A percentile compares a stretch with the other conserved stretches of the same genome.
Conservation (phyloP, 1,284 basidiomycete species). For the Wolfiporia cocos region DNA sequence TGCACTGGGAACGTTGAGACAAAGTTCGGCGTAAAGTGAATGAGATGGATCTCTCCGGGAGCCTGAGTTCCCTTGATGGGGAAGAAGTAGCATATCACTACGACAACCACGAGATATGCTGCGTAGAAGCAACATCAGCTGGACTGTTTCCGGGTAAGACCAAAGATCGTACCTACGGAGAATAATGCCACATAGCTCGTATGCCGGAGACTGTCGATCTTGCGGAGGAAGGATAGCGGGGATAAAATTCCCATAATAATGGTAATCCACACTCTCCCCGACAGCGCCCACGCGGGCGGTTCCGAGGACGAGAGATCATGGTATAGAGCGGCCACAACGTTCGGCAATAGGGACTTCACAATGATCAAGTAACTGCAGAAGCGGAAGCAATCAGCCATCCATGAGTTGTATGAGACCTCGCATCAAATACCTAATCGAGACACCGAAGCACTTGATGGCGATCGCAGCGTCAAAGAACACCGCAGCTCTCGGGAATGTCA, state of each 20-base stretch:
- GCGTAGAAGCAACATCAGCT: constrained; percentile 7
- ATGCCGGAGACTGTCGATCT: constrained; percentile 77
- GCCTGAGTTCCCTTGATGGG: constrained; percentile 55
- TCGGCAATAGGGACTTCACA: constrained; percentile 92
- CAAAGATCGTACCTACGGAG: constrained; percentile 61
- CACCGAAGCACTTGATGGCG: constrained; percentile 95
- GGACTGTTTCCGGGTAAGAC: not conserved
- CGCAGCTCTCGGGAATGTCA: constrained; percentile 83
- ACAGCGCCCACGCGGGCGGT: constrained; percentile 70
- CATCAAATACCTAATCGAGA: constrained; percentile 73
- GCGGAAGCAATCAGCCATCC: not conserved
- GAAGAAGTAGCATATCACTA: constrained; percentile 68
- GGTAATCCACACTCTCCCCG: constrained; percentile 80
- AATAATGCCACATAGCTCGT: constrained; percentile 86
- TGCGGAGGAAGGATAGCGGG: constrained; percentile 84
- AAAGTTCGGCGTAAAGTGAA: constrained; percentile 73
- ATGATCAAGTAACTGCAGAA: constrained; percentile 80
- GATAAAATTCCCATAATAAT: constrained; percentile 79
- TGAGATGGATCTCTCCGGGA: constrained; percentile 61
- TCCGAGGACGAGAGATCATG: constrained; percentile 66
- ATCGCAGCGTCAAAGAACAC: constrained; percentile 92
- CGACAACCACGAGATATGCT: constrained; percentile 75
- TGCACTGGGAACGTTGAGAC: constrained; percentile 90
- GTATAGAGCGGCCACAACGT: constrained; percentile 82
- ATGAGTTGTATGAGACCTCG: not conserved